These are phyloP conservation scores for Sugiyamaella paludigena DNA, from an alignment of 1,139 yeast genomes.

Conservation along the genomic window DNA sequence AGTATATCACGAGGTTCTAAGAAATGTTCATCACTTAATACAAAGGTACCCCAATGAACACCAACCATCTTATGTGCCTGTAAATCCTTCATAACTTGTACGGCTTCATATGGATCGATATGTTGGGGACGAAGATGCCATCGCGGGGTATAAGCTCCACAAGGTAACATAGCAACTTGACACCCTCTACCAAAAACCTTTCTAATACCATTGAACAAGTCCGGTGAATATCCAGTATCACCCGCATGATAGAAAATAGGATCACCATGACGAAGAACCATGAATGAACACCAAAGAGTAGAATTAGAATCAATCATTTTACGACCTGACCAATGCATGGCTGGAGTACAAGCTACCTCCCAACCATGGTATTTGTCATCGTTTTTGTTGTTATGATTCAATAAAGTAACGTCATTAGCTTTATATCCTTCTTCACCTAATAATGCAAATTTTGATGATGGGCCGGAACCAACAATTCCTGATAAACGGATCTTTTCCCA, in stretches of 20 bases:
- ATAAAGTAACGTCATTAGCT: too few relatives aligned
- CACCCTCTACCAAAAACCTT: conserved; percentile 62
- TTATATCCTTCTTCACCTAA: too few relatives aligned
- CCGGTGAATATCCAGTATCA: conserved; percentile 84
- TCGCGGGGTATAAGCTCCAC: conserved; percentile 92
- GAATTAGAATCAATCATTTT: conserved; percentile 71
- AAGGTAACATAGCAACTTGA: conserved; percentile 72
- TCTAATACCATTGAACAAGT: conserved; percentile 64
- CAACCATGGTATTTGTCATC: conserved; percentile 39
- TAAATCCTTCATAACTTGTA: conserved; percentile 63
- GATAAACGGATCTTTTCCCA: conserved; percentile 67
- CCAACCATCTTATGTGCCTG: conserved; percentile 68
- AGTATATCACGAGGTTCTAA: conserved; percentile 69
- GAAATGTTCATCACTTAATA: conserved; percentile 81
- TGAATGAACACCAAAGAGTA: conserved; percentile 85
- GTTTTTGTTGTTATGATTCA: too few relatives aligned
- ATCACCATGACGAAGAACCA: conserved; percentile 61
- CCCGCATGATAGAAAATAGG: conserved; percentile 89
- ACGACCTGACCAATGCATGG: conserved; percentile 98
- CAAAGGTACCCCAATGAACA: conserved; percentile 95
- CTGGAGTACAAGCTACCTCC: conserved; percentile 85
- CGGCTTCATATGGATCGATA: conserved; percentile 74
- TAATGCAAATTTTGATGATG: too few relatives aligned
- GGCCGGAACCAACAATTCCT: neutral
- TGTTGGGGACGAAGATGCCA: conserved; percentile 95